Evolutionary conservation across 2,329 filamentous ascomycete species (phyloP).

Genomic region (Penicillium paneum): DNA sequence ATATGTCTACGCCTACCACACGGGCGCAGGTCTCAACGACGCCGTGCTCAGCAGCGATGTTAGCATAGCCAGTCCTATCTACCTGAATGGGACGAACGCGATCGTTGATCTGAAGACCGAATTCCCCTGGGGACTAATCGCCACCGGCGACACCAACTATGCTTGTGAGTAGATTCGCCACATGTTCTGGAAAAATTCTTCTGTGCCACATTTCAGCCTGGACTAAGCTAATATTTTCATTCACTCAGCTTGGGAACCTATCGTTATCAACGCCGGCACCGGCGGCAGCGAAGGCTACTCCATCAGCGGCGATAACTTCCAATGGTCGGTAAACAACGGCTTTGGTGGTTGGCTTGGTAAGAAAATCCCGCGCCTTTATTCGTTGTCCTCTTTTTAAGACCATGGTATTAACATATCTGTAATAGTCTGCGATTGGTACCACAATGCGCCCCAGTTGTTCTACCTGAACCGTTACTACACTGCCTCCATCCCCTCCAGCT

Average conservation of each 20-base stretch:
- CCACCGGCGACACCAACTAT: slow-evolving; percentile 31
- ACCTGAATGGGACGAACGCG: slow-evolving; percentile 34
- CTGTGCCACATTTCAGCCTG: neutral
- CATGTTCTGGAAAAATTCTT: neutral
- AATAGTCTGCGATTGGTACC: slow-evolving; percentile 43
- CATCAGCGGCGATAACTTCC: slow-evolving; percentile 26
- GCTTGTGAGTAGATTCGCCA: slow-evolving; percentile 31
- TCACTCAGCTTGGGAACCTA: slow-evolving; percentile 36
- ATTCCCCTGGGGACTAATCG: slow-evolving; percentile 34
- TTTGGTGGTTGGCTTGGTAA: slow-evolving; percentile 43
- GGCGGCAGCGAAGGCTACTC: slow-evolving; percentile 31
- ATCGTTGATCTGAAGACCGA: slow-evolving; percentile 29
- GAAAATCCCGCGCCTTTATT: slow-evolving; percentile 5
- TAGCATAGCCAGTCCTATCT: slow-evolving; percentile 26
- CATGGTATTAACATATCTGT: slow-evolving; percentile 2
- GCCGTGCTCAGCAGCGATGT: slow-evolving; percentile 32
- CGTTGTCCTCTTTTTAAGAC: neutral
- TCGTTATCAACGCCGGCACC: slow-evolving; percentile 35
- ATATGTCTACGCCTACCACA: slow-evolving; percentile 40
- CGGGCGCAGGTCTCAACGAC: slow-evolving; percentile 41
- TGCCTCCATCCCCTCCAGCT: slow-evolving; percentile 30
- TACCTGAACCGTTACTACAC: slow-evolving; percentile 29
- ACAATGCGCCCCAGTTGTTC: slow-evolving; percentile 42
- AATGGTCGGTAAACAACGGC: slow-evolving; percentile 29
- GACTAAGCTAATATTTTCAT: neutral